phyloP scores from a whole-genome alignment of 192 early-diverging fungal species.

The Lobosporangium transversale region DNA sequence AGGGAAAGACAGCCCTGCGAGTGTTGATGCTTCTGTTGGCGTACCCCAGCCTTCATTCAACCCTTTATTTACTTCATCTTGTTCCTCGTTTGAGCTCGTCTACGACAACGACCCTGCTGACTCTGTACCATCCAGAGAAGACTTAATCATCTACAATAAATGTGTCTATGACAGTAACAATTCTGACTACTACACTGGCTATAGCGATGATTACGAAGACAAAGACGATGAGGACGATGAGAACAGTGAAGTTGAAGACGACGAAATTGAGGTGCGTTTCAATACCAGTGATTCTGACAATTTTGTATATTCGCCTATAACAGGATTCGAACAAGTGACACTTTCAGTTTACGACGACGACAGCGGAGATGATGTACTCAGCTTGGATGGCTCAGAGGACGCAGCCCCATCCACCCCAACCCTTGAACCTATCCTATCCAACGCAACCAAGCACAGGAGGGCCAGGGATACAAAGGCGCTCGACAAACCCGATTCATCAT shows the following conservation, averaged over 20 bases:
- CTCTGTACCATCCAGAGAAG: not conserved
- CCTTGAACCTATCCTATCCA: not conserved
- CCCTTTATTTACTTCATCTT: not conserved
- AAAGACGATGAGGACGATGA: slow-evolving; percentile 2
- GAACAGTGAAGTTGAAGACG: not conserved
- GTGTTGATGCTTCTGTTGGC: too few relatives aligned
- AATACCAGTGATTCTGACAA: too few relatives aligned
- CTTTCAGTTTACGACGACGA: not conserved
- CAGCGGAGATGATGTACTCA: slow-evolving; percentile 2
- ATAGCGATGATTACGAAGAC: not conserved
- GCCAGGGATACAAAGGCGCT: not conserved
- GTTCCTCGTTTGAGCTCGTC: not conserved
- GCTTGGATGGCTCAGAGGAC: not conserved
- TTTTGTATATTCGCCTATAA: not conserved
- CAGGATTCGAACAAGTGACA: not conserved
- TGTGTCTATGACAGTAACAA: not conserved
- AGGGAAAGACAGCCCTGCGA: too few relatives aligned
- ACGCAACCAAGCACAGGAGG: too few relatives aligned
- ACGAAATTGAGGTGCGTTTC: too few relatives aligned
- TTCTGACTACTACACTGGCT: too few relatives aligned
- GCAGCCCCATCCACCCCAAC: not conserved
- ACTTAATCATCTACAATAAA: not conserved
- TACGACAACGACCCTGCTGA: not conserved
- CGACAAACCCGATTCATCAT: not conserved
- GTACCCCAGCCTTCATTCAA: not conserved